Base-by-base conservation (phyloP, 768 basidiomycete genomes). In the Russula virescens region DNA sequence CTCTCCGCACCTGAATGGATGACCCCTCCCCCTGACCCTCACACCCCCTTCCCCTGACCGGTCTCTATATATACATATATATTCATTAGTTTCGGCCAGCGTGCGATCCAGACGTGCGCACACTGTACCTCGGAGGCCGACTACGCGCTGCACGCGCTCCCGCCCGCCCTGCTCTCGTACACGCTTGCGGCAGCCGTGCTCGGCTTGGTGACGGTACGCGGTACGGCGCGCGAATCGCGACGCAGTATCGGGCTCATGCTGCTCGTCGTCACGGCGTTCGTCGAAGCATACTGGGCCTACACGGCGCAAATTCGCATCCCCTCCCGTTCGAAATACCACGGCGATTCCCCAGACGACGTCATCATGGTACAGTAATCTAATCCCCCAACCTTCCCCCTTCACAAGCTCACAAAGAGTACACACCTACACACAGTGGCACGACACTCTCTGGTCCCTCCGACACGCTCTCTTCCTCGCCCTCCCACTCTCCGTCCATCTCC, bases 31-130 rank as follows among this genome's bases (percentile, higher is more conserved):
- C 31, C 23, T 35, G 38, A 11, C 34, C 34, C 34, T 10, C 34
- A 35, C 34, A 10, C 34, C 34, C 34, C 5, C 10, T 10, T 35
- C 34, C 10, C 34, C 10, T 10, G 34, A 35, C 10, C 34, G 34
- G 34, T 35, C 34, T 35, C 10, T 35, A 3, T 8, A 18, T 18
- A n/a, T n/a, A n/a, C n/a, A n/a, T 16, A 5, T 47, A n/a, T n/a
- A n/a, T n/a, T n/a, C n/a, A n/a, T n/a, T n/a, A 68, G 66, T 18
- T 68, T 52, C 47, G 66, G 66, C 34, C 67, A 66, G 23, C 49
- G 55, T 10, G 40, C 51, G 19, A 31, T 68, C 5, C 67, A 68
- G 49, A 66, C 60, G 11, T 67, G 66, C 38, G 11, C 64, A 21
- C 59, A 67, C 28, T 67, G 66, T 21, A 25, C 46, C 9, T 42